phyloP scores from a whole-genome alignment of 495 filamentous ascomycete genomes.

The Tuber microsphaerosporum region DNA sequence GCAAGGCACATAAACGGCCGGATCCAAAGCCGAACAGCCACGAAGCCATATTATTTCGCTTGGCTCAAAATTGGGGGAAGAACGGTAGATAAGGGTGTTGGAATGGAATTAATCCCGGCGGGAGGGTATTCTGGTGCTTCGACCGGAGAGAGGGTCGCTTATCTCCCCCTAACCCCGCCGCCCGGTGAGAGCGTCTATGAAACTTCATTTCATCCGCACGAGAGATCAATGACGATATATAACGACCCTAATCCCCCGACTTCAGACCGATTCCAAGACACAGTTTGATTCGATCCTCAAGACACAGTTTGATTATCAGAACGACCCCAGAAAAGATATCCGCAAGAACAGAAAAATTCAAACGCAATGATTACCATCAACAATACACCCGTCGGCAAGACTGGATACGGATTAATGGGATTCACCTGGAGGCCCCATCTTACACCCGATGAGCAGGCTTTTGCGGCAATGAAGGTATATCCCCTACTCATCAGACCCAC shows the following conservation, averaged over 20 bases:
- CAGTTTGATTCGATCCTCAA: too few relatives aligned
- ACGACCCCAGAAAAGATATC: background rate
- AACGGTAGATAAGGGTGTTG: background rate
- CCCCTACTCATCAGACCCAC: too few relatives aligned
- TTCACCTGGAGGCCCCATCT: slow-evolving; percentile 34
- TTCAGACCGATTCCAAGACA: too few relatives aligned
- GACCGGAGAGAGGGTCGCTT: background rate
- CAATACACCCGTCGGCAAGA: slow-evolving; percentile 47
- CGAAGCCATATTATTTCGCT: background rate
- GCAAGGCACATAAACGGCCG: too few relatives aligned
- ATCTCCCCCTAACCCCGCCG: background rate
- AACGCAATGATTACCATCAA: slow-evolving; percentile 25
- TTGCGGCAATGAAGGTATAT: slow-evolving; percentile 35
- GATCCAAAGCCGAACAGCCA: background rate
- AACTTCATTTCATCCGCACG: background rate
- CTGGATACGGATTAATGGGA: slow-evolving; percentile 48
- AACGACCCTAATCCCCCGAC: background rate
- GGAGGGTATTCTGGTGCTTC: background rate
- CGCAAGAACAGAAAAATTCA: background rate
- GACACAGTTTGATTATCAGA: background rate
- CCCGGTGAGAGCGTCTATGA: background rate
- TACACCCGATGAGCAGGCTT: slow-evolving; percentile 38
- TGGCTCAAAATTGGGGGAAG: background rate
- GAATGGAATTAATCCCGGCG: background rate
- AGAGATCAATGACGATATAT: background rate